Evolutionary conservation across 23 red algal species (phyloP).

Genomic region (Gracilariopsis chorda): DNA sequence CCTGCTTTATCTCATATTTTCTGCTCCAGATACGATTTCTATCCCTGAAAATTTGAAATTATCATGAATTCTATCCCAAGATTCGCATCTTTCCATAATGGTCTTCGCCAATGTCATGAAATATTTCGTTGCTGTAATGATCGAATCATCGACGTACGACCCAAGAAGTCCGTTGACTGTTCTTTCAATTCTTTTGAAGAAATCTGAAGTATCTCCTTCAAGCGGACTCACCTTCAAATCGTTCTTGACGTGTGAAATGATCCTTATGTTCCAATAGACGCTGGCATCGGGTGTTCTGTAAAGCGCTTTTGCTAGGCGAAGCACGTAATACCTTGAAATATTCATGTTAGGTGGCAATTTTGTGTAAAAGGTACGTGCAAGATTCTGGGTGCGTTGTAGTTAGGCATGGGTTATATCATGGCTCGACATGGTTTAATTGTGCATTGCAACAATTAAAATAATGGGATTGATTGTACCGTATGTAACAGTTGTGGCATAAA

Average conservation of each 20-base stretch:
- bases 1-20: neutral
- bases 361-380: too few species aligned
- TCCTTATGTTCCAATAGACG: neutral
- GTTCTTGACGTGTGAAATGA: neutral
- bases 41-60: neutral
- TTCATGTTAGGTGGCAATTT: too few species aligned
- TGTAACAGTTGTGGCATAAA: too few species aligned
- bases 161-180: neutral
- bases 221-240: neutral
- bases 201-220: neutral
- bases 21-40: neutral
- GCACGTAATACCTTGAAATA: neutral
- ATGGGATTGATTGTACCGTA: too few species aligned
- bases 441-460: too few species aligned
- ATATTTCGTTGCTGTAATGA: neutral
- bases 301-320: neutral
- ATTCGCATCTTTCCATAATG: neutral
- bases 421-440: too few species aligned
- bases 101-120: neutral
- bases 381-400: too few species aligned
- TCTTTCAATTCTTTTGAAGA: neutral
- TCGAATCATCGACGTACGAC: neutral
- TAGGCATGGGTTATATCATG: too few species aligned
- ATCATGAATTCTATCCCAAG: neutral
- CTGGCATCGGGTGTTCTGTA: neutral